phyloP scores from a whole-genome alignment of 2,329 filamentous ascomycete genomes.

The Colletotrichum lini region DNA sequence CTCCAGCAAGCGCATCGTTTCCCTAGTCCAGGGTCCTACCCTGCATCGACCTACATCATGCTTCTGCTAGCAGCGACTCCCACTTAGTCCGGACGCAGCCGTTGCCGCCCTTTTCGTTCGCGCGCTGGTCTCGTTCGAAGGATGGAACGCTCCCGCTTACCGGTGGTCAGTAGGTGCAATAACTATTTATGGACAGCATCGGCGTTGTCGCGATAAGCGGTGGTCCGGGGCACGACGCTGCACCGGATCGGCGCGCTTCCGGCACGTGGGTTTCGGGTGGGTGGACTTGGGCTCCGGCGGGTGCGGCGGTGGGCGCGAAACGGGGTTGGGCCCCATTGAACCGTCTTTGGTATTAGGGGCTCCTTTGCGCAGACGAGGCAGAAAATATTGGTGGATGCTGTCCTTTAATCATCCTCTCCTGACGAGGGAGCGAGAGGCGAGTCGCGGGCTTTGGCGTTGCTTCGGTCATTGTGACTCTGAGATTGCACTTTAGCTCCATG shows the following conservation, averaged over 20 bases:
- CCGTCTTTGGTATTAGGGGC: background rate
- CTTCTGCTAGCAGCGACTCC: background rate
- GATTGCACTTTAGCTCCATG: background rate
- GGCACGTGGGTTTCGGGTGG: slow-evolving; percentile 24
- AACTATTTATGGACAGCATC: slow-evolving; percentile 30
- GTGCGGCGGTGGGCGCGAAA: background rate
- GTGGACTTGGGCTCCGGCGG: slow-evolving; percentile 16
- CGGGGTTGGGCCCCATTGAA: background rate
- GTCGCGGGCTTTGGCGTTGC: background rate
- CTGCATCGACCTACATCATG: background rate
- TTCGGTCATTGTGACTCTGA: background rate
- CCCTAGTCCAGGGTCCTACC: background rate
- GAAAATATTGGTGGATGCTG: background rate
- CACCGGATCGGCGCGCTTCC: slow-evolving; percentile 35
- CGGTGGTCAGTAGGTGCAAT: slow-evolving; percentile 3
- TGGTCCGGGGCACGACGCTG: slow-evolving; percentile 28
- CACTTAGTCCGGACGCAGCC: background rate
- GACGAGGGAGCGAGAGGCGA: too few species aligned
- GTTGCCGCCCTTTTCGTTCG: background rate
- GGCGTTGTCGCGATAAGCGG: slow-evolving; percentile 28
- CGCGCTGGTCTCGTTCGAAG: background rate
- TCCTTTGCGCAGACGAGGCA: background rate
- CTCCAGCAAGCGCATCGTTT: background rate
- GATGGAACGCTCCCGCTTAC: background rate
- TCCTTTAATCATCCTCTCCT: background rate